phyloP scores from a whole-genome alignment of 345 rosid species.

The Citrus glauca region DNA sequence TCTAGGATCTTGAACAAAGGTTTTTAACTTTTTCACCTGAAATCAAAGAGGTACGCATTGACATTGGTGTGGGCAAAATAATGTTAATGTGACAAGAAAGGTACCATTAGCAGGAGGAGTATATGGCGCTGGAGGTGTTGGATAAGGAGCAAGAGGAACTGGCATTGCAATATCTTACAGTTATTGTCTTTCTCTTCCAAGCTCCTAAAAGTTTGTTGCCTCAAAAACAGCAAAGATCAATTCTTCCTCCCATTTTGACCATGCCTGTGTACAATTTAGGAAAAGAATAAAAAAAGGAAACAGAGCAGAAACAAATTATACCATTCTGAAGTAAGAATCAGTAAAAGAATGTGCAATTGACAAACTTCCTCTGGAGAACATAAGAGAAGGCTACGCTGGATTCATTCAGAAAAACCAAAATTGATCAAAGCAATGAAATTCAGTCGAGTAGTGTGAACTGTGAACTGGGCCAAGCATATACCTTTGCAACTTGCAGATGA shows the following conservation, averaged over 20 bases:
- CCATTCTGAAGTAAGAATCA: constrained; percentile 19
- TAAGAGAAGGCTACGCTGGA: constrained; percentile 4
- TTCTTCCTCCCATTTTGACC: constrained; percentile 45
- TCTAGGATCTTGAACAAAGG: not conserved
- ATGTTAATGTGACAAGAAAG: not conserved
- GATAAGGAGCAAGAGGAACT: constrained; percentile 98
- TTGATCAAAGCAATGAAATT: constrained; percentile 19
- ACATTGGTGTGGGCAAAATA: constrained; percentile 7
- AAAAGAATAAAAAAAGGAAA: constrained; percentile 8
- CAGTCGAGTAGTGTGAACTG: constrained; percentile 39
- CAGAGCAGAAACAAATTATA: not conserved
- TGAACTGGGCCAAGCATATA: constrained; percentile 50
- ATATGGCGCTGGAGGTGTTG: constrained; percentile 60
- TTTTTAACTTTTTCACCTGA: not conserved
- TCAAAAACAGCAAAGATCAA: constrained; percentile 27
- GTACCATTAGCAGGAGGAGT: constrained; percentile 65
- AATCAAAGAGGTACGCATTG: constrained; percentile 6
- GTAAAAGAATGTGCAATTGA: constrained; percentile 9
- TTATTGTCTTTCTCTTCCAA: constrained; percentile 19
- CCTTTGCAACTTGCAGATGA: constrained; percentile 47
- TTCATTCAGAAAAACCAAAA: not conserved
- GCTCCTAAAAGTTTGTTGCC: constrained; percentile 21
- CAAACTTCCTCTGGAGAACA: constrained; percentile 9
- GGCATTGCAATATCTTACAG: constrained; percentile 58
- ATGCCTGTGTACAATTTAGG: constrained; percentile 24